A percentile compares a stretch with the other conserved stretches of the same genome.
Evolutionary conservation across 108 stramenopile species (phyloP).

Genomic region (Schizochytrium sp.): DNA sequence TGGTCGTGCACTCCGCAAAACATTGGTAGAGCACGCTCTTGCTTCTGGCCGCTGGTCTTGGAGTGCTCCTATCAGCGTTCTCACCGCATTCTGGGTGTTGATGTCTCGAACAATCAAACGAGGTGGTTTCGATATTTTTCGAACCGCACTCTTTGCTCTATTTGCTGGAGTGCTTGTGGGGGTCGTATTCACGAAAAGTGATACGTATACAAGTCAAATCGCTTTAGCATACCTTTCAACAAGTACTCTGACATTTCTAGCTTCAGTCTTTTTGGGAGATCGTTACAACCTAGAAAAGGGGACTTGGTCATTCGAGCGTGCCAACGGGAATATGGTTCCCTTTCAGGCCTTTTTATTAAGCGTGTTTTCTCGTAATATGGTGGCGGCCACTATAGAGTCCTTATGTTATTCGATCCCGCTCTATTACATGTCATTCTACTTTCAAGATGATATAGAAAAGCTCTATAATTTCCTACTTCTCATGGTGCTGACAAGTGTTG

Average conservation of each 20-base stretch:
- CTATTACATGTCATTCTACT: constrained; percentile 2
- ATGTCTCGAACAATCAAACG: constrained; percentile 46
- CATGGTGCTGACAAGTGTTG: constrained; percentile 50
- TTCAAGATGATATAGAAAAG: background rate
- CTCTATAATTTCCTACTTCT: background rate
- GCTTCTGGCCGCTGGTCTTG: constrained; percentile 56
- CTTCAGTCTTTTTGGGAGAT: constrained; percentile 20
- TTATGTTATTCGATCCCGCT: background rate
- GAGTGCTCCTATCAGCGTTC: background rate
- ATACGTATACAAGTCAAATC: constrained; percentile 24
- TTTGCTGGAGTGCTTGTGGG: constrained; percentile 40
- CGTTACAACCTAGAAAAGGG: constrained; percentile 38
- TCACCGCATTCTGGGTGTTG: constrained; percentile 8
- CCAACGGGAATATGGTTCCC: background rate
- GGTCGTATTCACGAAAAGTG: background rate
- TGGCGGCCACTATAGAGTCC: constrained; percentile 25
- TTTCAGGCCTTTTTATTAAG: constrained; percentile 31
- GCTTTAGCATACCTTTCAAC: constrained; percentile 10
- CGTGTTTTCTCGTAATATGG: constrained; percentile 1
- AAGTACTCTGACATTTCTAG: constrained; percentile 29
- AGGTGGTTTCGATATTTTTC: constrained; percentile 21
- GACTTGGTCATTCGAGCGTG: background rate
- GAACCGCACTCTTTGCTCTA: constrained; percentile 16
- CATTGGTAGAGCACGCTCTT: constrained; percentile 30
- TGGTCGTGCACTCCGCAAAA: background rate